Conservation (phyloP, 768 basidiomycete species). For the Boletellus emodensis region DNA sequence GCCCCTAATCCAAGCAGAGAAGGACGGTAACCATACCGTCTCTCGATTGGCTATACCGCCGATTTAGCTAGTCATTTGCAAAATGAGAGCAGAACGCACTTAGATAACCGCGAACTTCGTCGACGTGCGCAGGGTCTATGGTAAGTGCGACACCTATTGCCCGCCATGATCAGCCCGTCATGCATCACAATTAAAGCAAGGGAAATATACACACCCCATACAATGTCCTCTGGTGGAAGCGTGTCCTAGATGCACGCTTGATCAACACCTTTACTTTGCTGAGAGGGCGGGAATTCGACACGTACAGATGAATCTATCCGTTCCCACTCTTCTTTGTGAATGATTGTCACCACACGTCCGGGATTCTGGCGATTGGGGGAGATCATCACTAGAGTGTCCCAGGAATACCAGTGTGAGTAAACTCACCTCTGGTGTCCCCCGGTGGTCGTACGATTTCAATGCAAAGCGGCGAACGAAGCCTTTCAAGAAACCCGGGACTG, state of each 20-base stretch:
- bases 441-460: slow-evolving; percentile 85
- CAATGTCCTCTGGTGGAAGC: slow-evolving; percentile 19
- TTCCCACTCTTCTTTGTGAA: slow-evolving; percentile 84
- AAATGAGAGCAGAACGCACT: slow-evolving; percentile 41
- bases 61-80: neutral
- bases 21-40: slow-evolving; percentile 44
- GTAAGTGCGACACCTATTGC: slow-evolving; percentile 71
- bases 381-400: neutral
- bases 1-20: neutral
- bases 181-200: too few species aligned
- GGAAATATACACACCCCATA: slow-evolving; percentile 55
- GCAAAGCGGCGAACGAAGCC: slow-evolving; percentile 85
- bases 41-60: slow-evolving; percentile 61
- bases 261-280: neutral
- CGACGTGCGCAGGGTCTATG: slow-evolving; percentile 69
- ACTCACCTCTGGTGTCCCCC: slow-evolving; percentile 75
- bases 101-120: slow-evolving; percentile 74
- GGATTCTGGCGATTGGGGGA: slow-evolving; percentile 44
- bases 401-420: neutral
- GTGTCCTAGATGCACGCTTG: slow-evolving; percentile 6
- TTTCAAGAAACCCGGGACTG: slow-evolving; percentile 78
- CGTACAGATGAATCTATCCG: slow-evolving; percentile 57
- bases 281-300: neutral
- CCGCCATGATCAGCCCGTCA: neutral
- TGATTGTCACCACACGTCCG: slow-evolving; percentile 78